A percentile compares a stretch with the other conserved stretches of the same genome.
phyloP scores from a whole-genome alignment of 192 early-diverging fungal genomes.

The Coemansia sp. region DNA sequence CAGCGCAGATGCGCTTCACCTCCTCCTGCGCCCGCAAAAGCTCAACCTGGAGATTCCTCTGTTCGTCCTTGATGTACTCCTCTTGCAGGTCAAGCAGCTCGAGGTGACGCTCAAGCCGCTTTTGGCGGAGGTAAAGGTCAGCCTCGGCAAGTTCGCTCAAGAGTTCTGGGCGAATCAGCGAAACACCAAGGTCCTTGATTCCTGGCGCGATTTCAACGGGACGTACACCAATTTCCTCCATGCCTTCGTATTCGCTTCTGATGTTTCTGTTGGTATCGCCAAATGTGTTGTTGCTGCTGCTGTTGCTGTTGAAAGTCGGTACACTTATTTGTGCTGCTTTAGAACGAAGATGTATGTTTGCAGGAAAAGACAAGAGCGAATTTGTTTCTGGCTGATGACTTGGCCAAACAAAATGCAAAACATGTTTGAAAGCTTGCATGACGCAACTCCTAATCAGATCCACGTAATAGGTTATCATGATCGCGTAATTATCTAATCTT shows the following conservation, averaged over 20 bases:
- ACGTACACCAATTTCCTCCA: constrained; percentile 54
- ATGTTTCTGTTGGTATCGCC: background rate
- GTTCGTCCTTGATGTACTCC: constrained; percentile 99
- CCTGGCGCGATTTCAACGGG: constrained; percentile 45
- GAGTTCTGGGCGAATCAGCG: constrained; percentile 48
- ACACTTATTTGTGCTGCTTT: background rate
- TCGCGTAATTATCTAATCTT: background rate
- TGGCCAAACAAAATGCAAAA: background rate
- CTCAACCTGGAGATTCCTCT: constrained; percentile 95
- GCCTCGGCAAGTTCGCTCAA: constrained; percentile 58
- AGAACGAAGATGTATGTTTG: background rate
- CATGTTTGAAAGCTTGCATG: background rate
- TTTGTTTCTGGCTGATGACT: background rate
- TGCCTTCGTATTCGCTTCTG: constrained; percentile 7
- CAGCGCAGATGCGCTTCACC: constrained; percentile 97
- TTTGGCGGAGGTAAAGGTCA: constrained; percentile 91
- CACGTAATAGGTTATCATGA: background rate
- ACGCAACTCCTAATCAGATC: constrained; percentile 10
- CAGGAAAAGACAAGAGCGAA: background rate
- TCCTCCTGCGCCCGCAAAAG: constrained; percentile 94
- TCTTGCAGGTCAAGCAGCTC: constrained; percentile 97
- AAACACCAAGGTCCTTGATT: constrained; percentile 52
- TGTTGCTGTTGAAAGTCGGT: background rate
- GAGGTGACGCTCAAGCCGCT: constrained; percentile 91
- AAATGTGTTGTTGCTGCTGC: background rate